Conservation (phyloP, 768 basidiomycete genomes). For the Mycena capillaripes region DNA sequence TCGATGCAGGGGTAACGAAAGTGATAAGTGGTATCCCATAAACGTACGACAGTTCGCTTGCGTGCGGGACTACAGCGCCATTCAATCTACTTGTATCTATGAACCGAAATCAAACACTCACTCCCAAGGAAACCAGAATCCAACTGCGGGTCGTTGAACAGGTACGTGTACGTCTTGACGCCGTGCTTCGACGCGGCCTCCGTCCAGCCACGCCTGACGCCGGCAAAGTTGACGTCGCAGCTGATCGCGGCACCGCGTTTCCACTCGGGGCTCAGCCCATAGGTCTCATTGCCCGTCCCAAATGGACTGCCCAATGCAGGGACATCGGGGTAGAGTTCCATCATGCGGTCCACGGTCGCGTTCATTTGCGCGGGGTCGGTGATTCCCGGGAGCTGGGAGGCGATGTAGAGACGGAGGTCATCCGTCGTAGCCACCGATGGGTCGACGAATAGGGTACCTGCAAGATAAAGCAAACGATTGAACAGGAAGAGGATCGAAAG, state of each 20-base stretch:
- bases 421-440: conserved; percentile 39
- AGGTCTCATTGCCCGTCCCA: conserved; percentile 54
- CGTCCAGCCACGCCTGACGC: conserved; percentile 47
- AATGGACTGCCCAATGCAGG: conserved; percentile 59
- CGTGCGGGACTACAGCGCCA: conserved; percentile 43
- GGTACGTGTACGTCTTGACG: conserved; percentile 50
- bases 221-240: conserved; percentile 15
- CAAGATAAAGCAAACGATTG: not conserved
- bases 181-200: conserved; percentile 47
- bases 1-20: conserved; percentile 33
- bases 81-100: not conserved
- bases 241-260: conserved; percentile 48
- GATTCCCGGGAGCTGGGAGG: conserved; percentile 39
- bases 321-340: conserved; percentile 56
- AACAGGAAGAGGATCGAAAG: not conserved
- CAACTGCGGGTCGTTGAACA: conserved; percentile 51
- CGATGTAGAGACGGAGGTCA: conserved; percentile 37
- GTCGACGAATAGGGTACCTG: conserved; percentile 50
- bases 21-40: conserved; percentile 38
- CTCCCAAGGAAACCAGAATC: conserved; percentile 39
- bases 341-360: conserved; percentile 37
- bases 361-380: conserved; percentile 28
- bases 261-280: conserved; percentile 52
- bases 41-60: conserved; percentile 46
- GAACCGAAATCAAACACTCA: conserved; percentile 15